A percentile compares a stretch with the other conserved stretches of the same genome.
These are phyloP conservation scores for Cercospora berteroae DNA, from an alignment of 2,329 filamentous ascomycete species.

Conservation along the genomic window DNA sequence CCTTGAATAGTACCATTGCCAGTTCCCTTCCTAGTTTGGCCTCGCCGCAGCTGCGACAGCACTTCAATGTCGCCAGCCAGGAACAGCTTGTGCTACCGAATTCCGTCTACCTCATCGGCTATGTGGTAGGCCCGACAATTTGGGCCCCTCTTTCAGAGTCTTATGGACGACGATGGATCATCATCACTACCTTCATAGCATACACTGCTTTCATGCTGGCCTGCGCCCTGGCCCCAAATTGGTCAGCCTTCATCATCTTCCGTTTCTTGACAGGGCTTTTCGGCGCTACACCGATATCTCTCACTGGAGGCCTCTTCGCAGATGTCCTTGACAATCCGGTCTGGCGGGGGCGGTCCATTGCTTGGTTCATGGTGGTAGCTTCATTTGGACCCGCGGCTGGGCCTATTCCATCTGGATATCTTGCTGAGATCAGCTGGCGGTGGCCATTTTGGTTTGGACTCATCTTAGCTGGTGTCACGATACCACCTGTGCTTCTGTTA, in stretches of 20 bases:
- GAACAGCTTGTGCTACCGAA: constrained; percentile 44
- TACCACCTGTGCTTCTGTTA: constrained; percentile 18
- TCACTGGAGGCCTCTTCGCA: constrained; percentile 22
- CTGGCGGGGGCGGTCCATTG: constrained; percentile 17
- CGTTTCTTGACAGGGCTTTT: constrained; percentile 20
- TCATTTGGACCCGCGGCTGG: constrained; percentile 17
- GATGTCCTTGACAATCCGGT: constrained; percentile 22
- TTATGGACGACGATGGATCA: constrained; percentile 44
- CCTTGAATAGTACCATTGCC: constrained; percentile 65
- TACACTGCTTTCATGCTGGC: constrained; percentile 40
- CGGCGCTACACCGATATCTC: constrained; percentile 21
- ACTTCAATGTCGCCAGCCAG: constrained; percentile 54
- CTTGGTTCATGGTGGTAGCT: constrained; percentile 24
- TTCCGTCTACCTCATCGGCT: constrained; percentile 47
- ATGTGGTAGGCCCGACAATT: constrained; percentile 43
- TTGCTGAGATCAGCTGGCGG: constrained; percentile 18
- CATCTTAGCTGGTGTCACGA: constrained; percentile 16
- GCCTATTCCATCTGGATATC: constrained; percentile 18
- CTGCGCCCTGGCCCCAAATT: constrained; percentile 41
- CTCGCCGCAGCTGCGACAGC: constrained; percentile 54
- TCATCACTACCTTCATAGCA: constrained; percentile 17
- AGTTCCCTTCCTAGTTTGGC: constrained; percentile 63
- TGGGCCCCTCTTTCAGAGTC: constrained; percentile 46
- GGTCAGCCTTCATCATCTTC: constrained; percentile 20
- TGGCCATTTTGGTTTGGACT: constrained; percentile 25